phyloP scores from a whole-genome alignment of 495 filamentous ascomycete genomes.

The Aspergillus wentii region DNA sequence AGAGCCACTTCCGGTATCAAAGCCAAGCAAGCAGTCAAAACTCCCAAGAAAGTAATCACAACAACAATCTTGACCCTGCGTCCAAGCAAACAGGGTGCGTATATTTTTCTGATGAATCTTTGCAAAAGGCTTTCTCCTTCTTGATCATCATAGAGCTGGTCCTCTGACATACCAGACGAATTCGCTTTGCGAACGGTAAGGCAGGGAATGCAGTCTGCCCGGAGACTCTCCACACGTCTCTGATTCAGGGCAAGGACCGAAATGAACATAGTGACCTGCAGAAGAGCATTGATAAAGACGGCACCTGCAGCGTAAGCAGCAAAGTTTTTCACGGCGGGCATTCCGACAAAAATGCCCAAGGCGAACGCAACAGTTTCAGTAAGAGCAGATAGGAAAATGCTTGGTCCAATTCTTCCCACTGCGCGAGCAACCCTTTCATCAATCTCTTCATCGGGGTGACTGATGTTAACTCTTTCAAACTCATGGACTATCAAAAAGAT shows the following conservation, averaged over 20 bases:
- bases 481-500: conserved; percentile 99
- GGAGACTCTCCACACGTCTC: conserved; percentile 71
- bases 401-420: conserved; percentile 89
- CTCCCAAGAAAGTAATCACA: conserved; percentile 73
- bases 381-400: conserved; percentile 88
- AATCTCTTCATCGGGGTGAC: conserved; percentile 79
- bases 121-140: conserved; percentile 68
- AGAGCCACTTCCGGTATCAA: conserved; percentile 80
- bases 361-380: conserved; percentile 93
- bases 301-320: conserved; percentile 94
- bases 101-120: conserved; percentile 79
- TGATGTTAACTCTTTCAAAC: conserved; percentile 90
- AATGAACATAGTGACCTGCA: conserved; percentile 96
- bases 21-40: conserved; percentile 81
- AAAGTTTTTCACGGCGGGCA: conserved; percentile 97
- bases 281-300: conserved; percentile 90
- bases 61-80: conserved; percentile 72
- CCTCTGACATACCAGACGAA: conserved; percentile 43
- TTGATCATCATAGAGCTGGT: conserved; percentile 57
- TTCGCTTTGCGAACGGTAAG: conserved; percentile 66
- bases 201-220: conserved; percentile 93
- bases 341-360: conserved; percentile 87
- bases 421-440: conserved; percentile 79
- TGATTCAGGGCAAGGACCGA: conserved; percentile 90
- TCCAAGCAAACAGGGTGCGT: conserved; percentile 76